phyloP scores from a whole-genome alignment of 345 rosid genomes.

The Pseudoturritis turrita region DNA sequence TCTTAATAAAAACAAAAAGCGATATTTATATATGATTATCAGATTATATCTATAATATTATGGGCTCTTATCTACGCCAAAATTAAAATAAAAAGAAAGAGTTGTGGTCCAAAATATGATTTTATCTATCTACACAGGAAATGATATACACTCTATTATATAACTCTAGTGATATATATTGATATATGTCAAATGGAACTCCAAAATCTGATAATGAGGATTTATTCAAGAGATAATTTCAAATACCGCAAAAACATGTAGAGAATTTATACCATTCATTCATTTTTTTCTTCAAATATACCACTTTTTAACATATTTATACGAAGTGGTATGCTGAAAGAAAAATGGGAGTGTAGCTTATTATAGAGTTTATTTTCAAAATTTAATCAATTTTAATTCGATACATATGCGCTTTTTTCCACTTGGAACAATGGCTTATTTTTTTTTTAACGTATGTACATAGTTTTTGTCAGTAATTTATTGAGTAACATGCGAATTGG shows the following conservation, averaged over 20 bases:
- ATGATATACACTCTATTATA: background rate
- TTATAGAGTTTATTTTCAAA: background rate
- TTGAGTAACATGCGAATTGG: constrained; percentile 2
- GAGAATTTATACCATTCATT: background rate
- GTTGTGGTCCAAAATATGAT: background rate
- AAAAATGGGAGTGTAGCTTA: background rate
- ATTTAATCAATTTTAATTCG: background rate
- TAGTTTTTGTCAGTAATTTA: background rate
- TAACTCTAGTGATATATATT: background rate
- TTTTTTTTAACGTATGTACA: background rate
- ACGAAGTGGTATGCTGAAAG: background rate
- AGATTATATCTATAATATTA: background rate
- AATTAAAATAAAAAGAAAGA: background rate
- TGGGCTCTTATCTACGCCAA: constrained; percentile 6
- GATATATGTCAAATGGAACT: background rate
- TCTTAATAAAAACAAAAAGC: background rate
- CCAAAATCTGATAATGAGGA: background rate
- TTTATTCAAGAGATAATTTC: background rate
- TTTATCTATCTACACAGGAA: background rate
- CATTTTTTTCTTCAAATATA: background rate
- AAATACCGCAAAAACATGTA: background rate
- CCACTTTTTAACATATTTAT: background rate
- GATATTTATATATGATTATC: background rate
- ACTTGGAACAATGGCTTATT: background rate
- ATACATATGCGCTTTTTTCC: background rate